phyloP scores from a whole-genome alignment of 768 basidiomycete species.

The Kondoa malvinella region DNA sequence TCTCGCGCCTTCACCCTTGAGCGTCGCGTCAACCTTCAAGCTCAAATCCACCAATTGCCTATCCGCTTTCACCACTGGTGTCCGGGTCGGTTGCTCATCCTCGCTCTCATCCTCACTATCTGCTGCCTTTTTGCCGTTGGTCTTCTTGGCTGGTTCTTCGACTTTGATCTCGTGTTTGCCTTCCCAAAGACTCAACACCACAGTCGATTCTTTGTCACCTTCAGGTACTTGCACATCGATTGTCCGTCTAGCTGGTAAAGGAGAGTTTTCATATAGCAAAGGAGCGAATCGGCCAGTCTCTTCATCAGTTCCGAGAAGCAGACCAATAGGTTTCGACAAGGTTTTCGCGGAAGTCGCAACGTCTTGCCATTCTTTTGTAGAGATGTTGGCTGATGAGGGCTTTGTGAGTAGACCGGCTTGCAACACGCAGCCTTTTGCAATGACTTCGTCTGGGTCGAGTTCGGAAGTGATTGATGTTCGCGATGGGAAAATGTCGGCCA shows the following conservation, averaged over 20 bases:
- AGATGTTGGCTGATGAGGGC: slow-evolving; percentile 8
- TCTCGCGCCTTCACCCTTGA: slow-evolving; percentile 10
- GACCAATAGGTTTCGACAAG: slow-evolving; percentile 31
- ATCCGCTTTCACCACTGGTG: slow-evolving; percentile 22
- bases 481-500: slow-evolving; percentile 32
- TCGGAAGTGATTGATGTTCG: slow-evolving; percentile 31
- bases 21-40: slow-evolving; percentile 19
- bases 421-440: slow-evolving; percentile 35
- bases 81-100: slow-evolving; percentile 28
- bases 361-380: slow-evolving; percentile 5
- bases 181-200: slow-evolving; percentile 30
- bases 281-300: slow-evolving; percentile 24
- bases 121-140: slow-evolving; percentile 9
- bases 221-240: slow-evolving; percentile 32
- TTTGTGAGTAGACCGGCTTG: slow-evolving; percentile 32
- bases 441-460: slow-evolving; percentile 36
- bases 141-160: slow-evolving; percentile 16
- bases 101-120: slow-evolving; percentile 28
- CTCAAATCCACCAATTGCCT: slow-evolving; percentile 24
- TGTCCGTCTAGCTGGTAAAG: slow-evolving; percentile 33
- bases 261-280: slow-evolving; percentile 26
- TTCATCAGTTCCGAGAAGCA: slow-evolving; percentile 23
- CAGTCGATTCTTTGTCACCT: slow-evolving; percentile 30
- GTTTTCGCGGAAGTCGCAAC: slow-evolving; percentile 1
- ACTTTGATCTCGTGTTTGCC: slow-evolving; percentile 25